phyloP scores from a whole-genome alignment of 2,329 filamentous ascomycete genomes.

The Alternaria angustiovoidea region DNA sequence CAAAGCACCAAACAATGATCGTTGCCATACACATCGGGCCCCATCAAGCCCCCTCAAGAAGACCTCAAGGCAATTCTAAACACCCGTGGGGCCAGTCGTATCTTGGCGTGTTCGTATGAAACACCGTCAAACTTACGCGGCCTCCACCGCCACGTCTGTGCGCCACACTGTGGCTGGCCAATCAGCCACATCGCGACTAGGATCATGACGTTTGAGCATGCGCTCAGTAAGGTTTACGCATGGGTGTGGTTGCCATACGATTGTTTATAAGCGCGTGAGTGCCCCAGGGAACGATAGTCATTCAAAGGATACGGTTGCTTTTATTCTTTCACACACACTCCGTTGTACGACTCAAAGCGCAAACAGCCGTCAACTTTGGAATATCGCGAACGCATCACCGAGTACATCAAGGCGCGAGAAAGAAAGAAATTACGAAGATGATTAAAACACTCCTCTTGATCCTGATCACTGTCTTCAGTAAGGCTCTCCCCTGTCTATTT shows the following conservation, averaged over 20 bases:
- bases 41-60: too few relatives aligned
- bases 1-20: too few relatives aligned
- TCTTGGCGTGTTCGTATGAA: background rate
- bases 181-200: background rate
- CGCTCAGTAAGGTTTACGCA: constrained; percentile 5
- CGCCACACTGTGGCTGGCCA: constrained; percentile 10
- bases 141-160: background rate
- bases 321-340: background rate
- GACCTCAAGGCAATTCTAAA: too few relatives aligned
- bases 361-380: background rate
- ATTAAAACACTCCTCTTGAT: constrained; percentile 52
- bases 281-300: background rate
- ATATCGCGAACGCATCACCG: background rate
- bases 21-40: too few relatives aligned
- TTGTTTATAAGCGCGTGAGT: background rate
- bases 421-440: constrained; percentile 18
- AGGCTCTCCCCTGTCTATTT: background rate
- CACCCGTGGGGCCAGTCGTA: background rate
- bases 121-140: background rate
- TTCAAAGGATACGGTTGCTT: background rate
- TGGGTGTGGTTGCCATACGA: background rate
- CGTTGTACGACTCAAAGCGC: background rate
- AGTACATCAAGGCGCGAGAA: background rate
- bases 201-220: constrained; percentile 3
- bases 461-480: constrained; percentile 57